Conservation (phyloP, 306 rosid genomes). For the Malus sieversii region DNA sequence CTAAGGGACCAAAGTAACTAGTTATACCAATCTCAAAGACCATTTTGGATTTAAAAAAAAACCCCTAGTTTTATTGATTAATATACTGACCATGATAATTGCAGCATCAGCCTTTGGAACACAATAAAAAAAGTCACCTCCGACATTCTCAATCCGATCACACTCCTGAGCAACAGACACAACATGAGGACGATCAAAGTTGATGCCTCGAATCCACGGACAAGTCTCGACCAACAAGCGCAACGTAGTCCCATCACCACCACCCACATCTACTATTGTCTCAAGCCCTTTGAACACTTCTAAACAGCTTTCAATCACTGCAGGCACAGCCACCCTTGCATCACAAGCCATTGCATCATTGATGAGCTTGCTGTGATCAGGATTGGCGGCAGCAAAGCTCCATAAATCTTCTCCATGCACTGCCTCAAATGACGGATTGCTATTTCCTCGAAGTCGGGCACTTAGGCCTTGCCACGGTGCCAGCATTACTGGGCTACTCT, state of each 20-base stretch:
- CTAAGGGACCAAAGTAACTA: too few species aligned
- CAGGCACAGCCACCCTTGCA: conserved; percentile 29
- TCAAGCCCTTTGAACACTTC: conserved; percentile 40
- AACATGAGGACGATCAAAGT: conserved; percentile 70
- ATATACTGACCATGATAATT: conserved; percentile 40
- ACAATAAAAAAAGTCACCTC: conserved; percentile 54
- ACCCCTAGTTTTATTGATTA: too few species aligned
- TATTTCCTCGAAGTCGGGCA: conserved; percentile 5
- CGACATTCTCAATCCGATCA: conserved; percentile 35
- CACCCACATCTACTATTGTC: conserved; percentile 72
- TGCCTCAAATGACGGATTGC: conserved; percentile 21
- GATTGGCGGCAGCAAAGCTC: conserved; percentile 29
- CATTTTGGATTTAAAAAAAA: too few species aligned
- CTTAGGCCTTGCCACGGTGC: conserved; percentile 31
- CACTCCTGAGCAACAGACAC: conserved; percentile 19
- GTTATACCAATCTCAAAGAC: too few species aligned
- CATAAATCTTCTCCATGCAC: conserved; percentile 51
- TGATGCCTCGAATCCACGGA: conserved; percentile 45
- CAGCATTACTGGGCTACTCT: conserved; percentile 23
- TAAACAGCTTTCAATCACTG: conserved; percentile 24
- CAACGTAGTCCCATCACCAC: conserved; percentile 59
- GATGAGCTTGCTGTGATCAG: conserved; percentile 28
- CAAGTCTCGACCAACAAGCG: conserved; percentile 22
- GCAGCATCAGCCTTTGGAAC: conserved; percentile 74
- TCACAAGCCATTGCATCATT: conserved; percentile 69